Conservation (phyloP, 1,284 basidiomycete species). For the Hymenochaete sp. region DNA sequence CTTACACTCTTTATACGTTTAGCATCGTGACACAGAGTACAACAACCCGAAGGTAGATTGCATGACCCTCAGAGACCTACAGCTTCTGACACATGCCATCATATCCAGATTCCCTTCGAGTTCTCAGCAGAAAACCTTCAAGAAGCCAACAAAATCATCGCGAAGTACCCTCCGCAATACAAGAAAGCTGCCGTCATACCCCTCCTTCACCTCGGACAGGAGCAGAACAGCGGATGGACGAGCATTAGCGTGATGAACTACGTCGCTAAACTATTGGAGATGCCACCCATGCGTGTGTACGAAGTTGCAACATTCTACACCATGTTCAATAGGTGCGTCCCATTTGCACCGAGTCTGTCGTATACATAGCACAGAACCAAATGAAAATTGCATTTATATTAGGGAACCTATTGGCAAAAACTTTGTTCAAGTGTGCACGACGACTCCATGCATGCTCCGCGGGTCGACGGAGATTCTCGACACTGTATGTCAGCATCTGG, state of each 20-base stretch:
- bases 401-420: constrained; percentile 92
- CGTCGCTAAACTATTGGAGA: constrained; percentile 84
- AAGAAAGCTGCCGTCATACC: constrained; percentile 98
- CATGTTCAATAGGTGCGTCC: constrained; percentile 87
- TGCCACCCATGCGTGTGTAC: constrained; percentile 98
- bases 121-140: constrained; percentile 79
- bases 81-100: constrained; percentile 2
- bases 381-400: constrained; percentile 1
- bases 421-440: constrained; percentile 98
- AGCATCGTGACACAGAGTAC: constrained; percentile 92
- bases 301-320: constrained; percentile 99
- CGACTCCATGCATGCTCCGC: constrained; percentile 95
- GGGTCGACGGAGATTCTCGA: constrained; percentile 88
- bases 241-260: constrained; percentile 99
- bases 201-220: constrained; percentile 90
- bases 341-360: not conserved
- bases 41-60: constrained; percentile 71
- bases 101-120: constrained; percentile 75
- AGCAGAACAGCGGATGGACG: constrained; percentile 99
- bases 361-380: not conserved
- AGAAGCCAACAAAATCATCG: constrained; percentile 82
- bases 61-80: constrained; percentile 24
- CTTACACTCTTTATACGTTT: constrained; percentile 6
- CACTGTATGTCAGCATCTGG: constrained; percentile 78
- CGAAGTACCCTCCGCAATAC: constrained; percentile 93